Evolutionary conservation across 768 basidiomycete genomes (phyloP), one percentile per base, ranked within the genome.

Genomic region (Boletus rubescentipes): DNA sequence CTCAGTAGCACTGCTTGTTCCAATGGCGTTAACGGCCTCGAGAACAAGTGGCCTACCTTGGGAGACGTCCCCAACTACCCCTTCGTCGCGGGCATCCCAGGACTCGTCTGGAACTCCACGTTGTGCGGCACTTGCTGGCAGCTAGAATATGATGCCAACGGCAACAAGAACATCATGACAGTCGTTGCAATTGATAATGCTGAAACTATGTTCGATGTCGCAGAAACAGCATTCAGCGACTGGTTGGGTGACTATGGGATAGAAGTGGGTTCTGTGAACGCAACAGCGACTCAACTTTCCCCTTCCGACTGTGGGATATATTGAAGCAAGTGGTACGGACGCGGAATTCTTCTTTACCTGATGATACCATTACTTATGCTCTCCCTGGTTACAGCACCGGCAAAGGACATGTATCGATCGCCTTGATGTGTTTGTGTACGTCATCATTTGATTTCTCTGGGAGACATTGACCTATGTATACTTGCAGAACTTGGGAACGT

Each of bases 101-200:
- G 46, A 20, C 43, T 60, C 37, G 51, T 51, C 18, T 86, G 71
- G 67, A 77, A 82, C 64, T 83, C 82, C 6, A 45, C 73, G 2
- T 66, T 70, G n/a, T 86, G 85, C 58, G 83, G 83, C 20, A 75
- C 79, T 34, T 86, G 84, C 70, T 86, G 82, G 81, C 52, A 36
- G 39, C 38, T 49, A 2, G 2, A 0, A 21, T 30, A 52, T 21
- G 10, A 20, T 46, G 6, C 38, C 26, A 26, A 26, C 26, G 26
- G 26, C 26, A 26, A 3, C 15, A 21, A 1, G 16, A 8, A 16
- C 21, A 48, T 8, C 36, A 26, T n/a, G 5, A 9, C 16, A 14
- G 18, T 38, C 9, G 20, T 8, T 16, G 45, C 45, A 11, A 49
- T 47, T 46, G 53, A 42, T 42, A 39, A 12, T 31, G 42, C 32